Conservation (phyloP, 139 green algal genomes). For the Asterochloris erici region DNA sequence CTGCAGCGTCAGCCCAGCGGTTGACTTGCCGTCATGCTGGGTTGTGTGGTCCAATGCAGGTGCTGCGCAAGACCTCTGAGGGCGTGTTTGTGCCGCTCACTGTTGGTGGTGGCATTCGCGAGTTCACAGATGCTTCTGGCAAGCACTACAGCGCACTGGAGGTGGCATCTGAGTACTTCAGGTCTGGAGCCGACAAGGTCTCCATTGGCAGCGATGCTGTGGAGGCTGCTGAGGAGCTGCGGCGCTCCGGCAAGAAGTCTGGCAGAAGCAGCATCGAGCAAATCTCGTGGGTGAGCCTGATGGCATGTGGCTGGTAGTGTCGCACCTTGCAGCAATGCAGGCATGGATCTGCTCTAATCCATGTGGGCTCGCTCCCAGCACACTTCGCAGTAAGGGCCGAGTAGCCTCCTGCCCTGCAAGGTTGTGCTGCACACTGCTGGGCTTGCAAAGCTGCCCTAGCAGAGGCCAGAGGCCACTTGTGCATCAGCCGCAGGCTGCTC, state of each 20-base stretch:
- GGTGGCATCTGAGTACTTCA: slow-evolving; percentile 96
- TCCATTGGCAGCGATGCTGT: slow-evolving; percentile 96
- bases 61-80: slow-evolving; percentile 72
- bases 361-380: too few relatives aligned
- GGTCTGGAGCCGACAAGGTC: slow-evolving; percentile 86
- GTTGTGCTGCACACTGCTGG: too few relatives aligned
- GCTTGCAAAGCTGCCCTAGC: too few relatives aligned
- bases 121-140: slow-evolving; percentile 82
- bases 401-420: too few relatives aligned
- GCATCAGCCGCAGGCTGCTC: too few relatives aligned
- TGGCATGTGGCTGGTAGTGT: too few relatives aligned
- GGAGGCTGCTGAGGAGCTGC: slow-evolving; percentile 60
- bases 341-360: too few relatives aligned
- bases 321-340: too few relatives aligned
- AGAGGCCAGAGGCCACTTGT: too few relatives aligned
- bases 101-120: slow-evolving; percentile 94
- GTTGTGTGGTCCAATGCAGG: slow-evolving; percentile 2
- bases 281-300: slow-evolving; percentile 75
- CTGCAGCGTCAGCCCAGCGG: too few relatives aligned
- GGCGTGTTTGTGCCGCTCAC: slow-evolving; percentile 98
- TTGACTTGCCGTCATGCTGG: too few relatives aligned
- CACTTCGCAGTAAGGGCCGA: too few relatives aligned
- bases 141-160: slow-evolving; percentile 81
- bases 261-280: slow-evolving; percentile 89
- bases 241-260: slow-evolving; percentile 33